phyloP scores from a whole-genome alignment of 257 asterid species.

The Solanum paucissectum region DNA sequence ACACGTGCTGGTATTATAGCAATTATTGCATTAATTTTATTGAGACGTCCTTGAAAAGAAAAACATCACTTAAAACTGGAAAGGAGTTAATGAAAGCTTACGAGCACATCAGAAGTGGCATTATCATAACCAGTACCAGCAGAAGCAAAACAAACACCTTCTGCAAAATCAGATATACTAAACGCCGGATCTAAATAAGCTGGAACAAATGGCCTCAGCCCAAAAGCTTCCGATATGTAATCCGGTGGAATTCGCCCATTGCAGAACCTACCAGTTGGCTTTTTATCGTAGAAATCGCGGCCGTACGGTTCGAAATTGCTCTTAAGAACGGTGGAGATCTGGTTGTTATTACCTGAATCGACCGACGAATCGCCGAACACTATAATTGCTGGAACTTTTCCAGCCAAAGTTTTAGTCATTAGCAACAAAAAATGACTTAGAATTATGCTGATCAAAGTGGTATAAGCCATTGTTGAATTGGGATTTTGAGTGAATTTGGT shows the following conservation, averaged over 20 bases:
- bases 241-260: conserved; percentile 91
- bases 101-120: conserved; percentile 69
- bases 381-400: conserved; percentile 61
- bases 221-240: conserved; percentile 65
- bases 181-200: conserved; percentile 70
- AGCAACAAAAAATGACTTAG: background rate
- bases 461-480: background rate
- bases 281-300: conserved; percentile 65
- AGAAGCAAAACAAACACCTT: conserved; percentile 85
- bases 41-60: background rate
- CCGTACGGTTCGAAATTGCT: conserved; percentile 90
- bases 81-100: conserved; percentile 15
- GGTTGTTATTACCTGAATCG: conserved; percentile 85
- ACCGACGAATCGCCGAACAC: conserved; percentile 94
- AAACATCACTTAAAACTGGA: background rate
- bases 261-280: conserved; percentile 72
- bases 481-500: background rate
- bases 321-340: conserved; percentile 54
- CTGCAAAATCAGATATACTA: conserved; percentile 58
- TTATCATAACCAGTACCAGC: conserved; percentile 87
- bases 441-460: background rate
- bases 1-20: background rate
- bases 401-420: background rate
- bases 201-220: conserved; percentile 76
- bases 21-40: no score